phyloP scores from a whole-genome alignment of 2,329 filamentous ascomycete species.

The Sphaerulina musiva region DNA sequence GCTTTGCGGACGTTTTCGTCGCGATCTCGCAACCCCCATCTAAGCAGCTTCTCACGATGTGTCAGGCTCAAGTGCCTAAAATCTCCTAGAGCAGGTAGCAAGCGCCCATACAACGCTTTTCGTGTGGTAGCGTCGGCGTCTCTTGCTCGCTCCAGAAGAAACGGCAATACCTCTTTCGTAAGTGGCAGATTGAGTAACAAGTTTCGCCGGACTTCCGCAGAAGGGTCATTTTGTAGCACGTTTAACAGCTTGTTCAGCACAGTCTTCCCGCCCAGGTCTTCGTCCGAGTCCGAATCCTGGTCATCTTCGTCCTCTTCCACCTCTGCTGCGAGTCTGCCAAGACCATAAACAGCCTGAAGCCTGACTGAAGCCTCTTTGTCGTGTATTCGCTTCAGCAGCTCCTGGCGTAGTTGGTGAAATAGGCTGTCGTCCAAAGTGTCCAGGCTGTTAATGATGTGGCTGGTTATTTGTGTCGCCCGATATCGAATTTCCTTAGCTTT shows the following conservation, averaged over 20 bases:
- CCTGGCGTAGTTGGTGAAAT: constrained; percentile 73
- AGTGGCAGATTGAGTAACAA: constrained; percentile 87
- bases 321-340: constrained; percentile 71
- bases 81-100: constrained; percentile 83
- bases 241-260: constrained; percentile 78
- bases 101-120: constrained; percentile 75
- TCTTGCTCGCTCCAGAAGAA: constrained; percentile 80
- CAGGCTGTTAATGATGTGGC: constrained; percentile 85
- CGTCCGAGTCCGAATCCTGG: constrained; percentile 64
- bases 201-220: constrained; percentile 83
- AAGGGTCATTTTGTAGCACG: constrained; percentile 87
- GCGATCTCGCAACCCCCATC: constrained; percentile 89
- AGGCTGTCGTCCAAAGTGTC: constrained; percentile 88
- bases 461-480: constrained; percentile 79
- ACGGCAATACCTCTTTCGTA: constrained; percentile 72
- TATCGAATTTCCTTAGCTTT: constrained; percentile 94
- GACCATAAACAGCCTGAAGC: constrained; percentile 81
- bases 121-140: constrained; percentile 81
- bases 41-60: constrained; percentile 89
- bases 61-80: constrained; percentile 88
- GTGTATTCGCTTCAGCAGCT: constrained; percentile 74
- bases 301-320: constrained; percentile 58
- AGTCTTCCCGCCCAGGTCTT: constrained; percentile 57
- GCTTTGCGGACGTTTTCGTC: constrained; percentile 93
- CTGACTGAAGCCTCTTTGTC: constrained; percentile 93